Percentiles rank a stretch among this genome's conserved stretches.
phyloP scores from a whole-genome alignment of 2,329 filamentous ascomycete species.

The Clarireedia monteithiana region DNA sequence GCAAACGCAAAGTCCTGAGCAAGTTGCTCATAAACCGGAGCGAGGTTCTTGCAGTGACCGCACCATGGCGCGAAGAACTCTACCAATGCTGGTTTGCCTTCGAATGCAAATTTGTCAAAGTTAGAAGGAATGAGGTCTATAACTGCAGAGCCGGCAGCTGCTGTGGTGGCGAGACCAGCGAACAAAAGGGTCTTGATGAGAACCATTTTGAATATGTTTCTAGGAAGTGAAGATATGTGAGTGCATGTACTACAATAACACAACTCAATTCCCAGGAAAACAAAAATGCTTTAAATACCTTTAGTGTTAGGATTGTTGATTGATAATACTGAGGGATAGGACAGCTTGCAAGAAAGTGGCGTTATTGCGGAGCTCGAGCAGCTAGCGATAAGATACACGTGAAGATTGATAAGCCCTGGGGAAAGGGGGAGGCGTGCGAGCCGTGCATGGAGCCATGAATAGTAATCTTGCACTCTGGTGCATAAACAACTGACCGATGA shows the following conservation, averaged over 20 bases:
- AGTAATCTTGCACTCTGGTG: no score
- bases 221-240: not conserved
- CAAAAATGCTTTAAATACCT: not conserved
- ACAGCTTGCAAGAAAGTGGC: conserved; percentile 1
- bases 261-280: no score
- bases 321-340: conserved; percentile 2
- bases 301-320: conserved; percentile 1
- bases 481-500: no score
- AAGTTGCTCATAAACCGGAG: conserved; percentile 90
- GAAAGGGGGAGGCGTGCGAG: not conserved
- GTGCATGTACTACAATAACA: no score
- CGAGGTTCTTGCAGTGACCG: conserved; percentile 97
- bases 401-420: not conserved
- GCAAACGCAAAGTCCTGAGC: conserved; percentile 65
- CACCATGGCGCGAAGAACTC: conserved; percentile 99
- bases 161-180: conserved; percentile 37
- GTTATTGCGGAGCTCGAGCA: not conserved
- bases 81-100: conserved; percentile 89
- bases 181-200: conserved; percentile 53
- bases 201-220: conserved; percentile 22
- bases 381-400: conserved; percentile 1
- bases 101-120: conserved; percentile 85
- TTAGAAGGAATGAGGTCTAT: conserved; percentile 83
- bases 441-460: no score
- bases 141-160: conserved; percentile 63